Conservation (phyloP, 305 asterid species). For the Fraxinus ornus region DNA sequence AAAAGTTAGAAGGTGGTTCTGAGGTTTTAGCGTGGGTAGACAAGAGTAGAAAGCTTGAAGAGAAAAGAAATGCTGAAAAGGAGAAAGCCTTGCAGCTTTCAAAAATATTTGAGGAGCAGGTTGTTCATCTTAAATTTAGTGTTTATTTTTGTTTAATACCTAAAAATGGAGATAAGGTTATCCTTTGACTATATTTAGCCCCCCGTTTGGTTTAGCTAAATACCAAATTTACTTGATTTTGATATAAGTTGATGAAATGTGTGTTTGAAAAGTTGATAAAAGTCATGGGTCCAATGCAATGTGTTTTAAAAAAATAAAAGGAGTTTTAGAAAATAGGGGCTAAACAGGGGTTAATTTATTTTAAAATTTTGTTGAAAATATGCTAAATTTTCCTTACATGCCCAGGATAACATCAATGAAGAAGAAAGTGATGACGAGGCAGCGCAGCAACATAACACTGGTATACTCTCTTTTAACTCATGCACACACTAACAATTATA, state of each 20-base stretch:
- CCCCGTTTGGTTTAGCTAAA: no score
- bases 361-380: neutral
- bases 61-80: conserved; percentile 62
- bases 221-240: no score
- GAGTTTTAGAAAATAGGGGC: no score
- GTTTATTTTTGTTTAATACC: neutral
- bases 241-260: no score
- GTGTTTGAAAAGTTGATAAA: no score
- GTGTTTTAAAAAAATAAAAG: no score
- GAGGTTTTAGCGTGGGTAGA: conserved; percentile 78
- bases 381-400: conserved; percentile 21
- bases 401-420: conserved; percentile 75
- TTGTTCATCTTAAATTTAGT: conserved; percentile 24
- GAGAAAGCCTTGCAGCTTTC: conserved; percentile 81
- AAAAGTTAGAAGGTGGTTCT: conserved; percentile 64
- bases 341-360: no score
- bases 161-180: neutral
- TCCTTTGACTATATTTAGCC: conserved; percentile 8
- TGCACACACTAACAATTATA: neutral
- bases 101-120: conserved; percentile 89
- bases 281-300: no score
- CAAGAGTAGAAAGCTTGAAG: conserved; percentile 77
- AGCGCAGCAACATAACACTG: neutral
- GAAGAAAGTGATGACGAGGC: conserved; percentile 78
- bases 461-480: conserved; percentile 37